Percentiles rank a stretch among this genome's conserved stretches.
Evolutionary conservation across 805 yeast species (phyloP).

Genomic region (Torulaspora microellipsoides): DNA sequence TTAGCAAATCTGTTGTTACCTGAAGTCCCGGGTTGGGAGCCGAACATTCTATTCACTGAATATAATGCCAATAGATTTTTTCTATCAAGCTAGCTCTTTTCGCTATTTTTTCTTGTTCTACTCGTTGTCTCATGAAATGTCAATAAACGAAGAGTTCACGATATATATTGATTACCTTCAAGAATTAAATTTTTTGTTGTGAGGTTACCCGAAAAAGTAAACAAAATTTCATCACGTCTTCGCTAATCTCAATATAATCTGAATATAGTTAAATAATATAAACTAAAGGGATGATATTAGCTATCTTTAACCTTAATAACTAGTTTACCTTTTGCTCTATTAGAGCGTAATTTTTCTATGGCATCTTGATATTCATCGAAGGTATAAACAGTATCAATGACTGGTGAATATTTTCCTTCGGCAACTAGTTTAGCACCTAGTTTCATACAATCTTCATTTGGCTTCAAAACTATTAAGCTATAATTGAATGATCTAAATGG

Average conservation of each 20-base stretch:
- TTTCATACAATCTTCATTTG: constrained; percentile 16
- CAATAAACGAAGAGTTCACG: no score
- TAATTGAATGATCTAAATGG: constrained; percentile 34
- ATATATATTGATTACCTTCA: background rate
- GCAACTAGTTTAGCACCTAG: constrained; percentile 23
- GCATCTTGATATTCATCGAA: constrained; percentile 51
- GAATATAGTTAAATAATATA: no score
- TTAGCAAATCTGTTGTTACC: constrained; percentile 20
- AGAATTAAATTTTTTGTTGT: background rate
- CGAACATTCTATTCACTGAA: constrained; percentile 7
- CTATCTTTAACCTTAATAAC: constrained; percentile 31
- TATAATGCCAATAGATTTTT: no score
- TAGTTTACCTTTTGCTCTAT: constrained; percentile 60
- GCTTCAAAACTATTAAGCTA: constrained; percentile 10
- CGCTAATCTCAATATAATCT: no score
- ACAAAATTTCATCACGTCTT: no score
- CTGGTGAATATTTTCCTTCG: constrained; percentile 37
- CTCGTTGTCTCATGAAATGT: no score
- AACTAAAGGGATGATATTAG: background rate
- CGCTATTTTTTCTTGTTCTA: no score
- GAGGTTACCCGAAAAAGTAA: no score
- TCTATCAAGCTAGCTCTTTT: no score
- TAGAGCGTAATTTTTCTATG: constrained; percentile 41
- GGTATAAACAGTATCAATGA: constrained; percentile 50
- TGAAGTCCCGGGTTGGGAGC: constrained; percentile 9